Evolutionary conservation across 1,284 basidiomycete species (phyloP), one percentile per base, ranked within the genome.

Genomic region (Melampsora abietis-canadensis): DNA sequence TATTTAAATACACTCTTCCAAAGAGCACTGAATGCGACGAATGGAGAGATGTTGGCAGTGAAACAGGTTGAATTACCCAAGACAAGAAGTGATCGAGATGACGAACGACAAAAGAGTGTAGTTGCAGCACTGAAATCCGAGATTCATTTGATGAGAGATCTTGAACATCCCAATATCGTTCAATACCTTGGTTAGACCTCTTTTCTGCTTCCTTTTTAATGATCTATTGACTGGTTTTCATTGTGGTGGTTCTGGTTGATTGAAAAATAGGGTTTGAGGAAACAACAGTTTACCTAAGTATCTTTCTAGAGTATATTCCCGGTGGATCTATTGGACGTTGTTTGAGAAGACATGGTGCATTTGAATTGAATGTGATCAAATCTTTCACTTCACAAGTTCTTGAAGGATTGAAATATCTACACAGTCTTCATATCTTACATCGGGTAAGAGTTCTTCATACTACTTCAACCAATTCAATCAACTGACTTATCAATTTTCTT

Each of bases 231-330:
- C 66, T 60, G 31, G 21, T 76, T 60, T 40, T 48, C 19, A 46
- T 68, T 27, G 48, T 8, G 21, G 19, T 17, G 21, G n/a, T n/a
- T n/a, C n/a, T n/a, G n/a, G 27, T 27, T 51, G 27, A 17, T 24
- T 64, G 10, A 21, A 12, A 17, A 17, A 8, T 68, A 82, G 82
- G 83, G n/a, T 94, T 92, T 79, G 96, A 98, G 83, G 91, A 95
- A 82, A 95, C 92, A 0, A 88, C 88, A 2, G 87, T 89, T 68
- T 91, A 91, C 83, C 84, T 98, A 77, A 96, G 92, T 85, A 97
- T 99, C 90, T 98, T 99, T 85, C 85, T 98, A 82, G 94, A 98
- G 84, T 98, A 98, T 82, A 94, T 98, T 68, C 94, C 95, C 76
- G 96, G 96, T 82, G 96, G 96, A 34, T 96, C 94, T 1, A 88